Evolutionary conservation across 2,329 filamentous ascomycete species (phyloP), one percentile per base, ranked within the genome.

Genomic region (Exserohilum turcica): DNA sequence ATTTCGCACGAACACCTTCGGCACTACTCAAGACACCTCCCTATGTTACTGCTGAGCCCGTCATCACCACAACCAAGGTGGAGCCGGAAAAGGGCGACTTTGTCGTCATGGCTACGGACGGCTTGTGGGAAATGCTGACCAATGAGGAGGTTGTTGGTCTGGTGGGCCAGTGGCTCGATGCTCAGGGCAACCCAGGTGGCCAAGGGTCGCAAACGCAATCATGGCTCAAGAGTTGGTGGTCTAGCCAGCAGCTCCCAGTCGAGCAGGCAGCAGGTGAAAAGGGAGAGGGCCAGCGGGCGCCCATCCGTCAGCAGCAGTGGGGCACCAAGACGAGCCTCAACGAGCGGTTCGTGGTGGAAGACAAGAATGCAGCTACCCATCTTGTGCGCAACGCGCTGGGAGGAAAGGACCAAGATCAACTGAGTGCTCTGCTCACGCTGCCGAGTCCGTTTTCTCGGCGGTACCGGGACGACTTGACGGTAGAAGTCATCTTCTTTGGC

Each of bases 401-500:
- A 48, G 94, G 94, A 9, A 92, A 89, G 72, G 92, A 99, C 68
- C 86, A 87, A 67, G 95, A 99, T 76, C 94, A 96, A 82, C 84
- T 99, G 13, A 95, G 90, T 67, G 93, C 93, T 16, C 79, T 99
- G 57, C 81, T 99, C 64, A 97, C 94, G 1, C 81, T 99, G 18
- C 92, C 93, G 2, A 90, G 91, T 51, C 95, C 94, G 0, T 97
- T 92, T 70, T 95, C 91, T 27, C 84, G 94, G 68, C 82, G 94
- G 69, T 99, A 97, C 72, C 93, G 91, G 63, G 94, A 99, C 72
- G 94, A 99, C 72, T 79, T 99, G 59, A 99, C 94, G 0, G 93
- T 99, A 13, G 91, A 99, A 75, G 94, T 99, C 56, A 96, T 99
- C 70, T 99, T 99, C 82, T 99, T 99, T 67, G 94, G 94, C 55